phyloP scores from a whole-genome alignment of 495 filamentous ascomycete genomes.

The Geopyxis carbonaria region DNA sequence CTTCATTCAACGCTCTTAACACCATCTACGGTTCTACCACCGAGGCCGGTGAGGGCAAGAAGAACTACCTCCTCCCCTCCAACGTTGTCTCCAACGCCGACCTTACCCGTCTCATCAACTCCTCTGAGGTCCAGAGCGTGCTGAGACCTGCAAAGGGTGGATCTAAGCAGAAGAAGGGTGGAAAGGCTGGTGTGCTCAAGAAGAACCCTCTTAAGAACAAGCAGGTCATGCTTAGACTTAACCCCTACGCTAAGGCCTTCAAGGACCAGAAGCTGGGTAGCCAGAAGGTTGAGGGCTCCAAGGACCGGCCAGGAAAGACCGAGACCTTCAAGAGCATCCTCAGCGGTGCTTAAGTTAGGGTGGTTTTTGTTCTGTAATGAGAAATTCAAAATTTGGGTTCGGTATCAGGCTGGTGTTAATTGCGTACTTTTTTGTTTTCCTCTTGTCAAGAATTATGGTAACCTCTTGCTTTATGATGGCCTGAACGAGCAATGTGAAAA shows the following conservation, averaged over 20 bases:
- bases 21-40: slow-evolving; percentile 86
- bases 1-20: slow-evolving; percentile 90
- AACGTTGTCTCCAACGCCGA: slow-evolving; percentile 81
- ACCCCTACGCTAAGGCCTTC: slow-evolving; percentile 86
- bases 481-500: no score
- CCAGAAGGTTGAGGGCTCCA: slow-evolving; percentile 33
- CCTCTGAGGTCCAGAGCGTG: slow-evolving; percentile 89
- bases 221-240: slow-evolving; percentile 90
- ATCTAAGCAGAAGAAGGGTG: slow-evolving; percentile 66
- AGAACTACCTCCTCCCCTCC: slow-evolving; percentile 89
- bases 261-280: slow-evolving; percentile 63
- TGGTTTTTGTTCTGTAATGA: slow-evolving; percentile 3
- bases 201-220: slow-evolving; percentile 98
- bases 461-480: no score
- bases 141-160: slow-evolving; percentile 77
- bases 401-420: no score
- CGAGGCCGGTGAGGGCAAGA: slow-evolving; percentile 73
- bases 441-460: no score
- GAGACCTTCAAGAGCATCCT: slow-evolving; percentile 23
- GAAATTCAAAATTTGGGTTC: slow-evolving; percentile 5
- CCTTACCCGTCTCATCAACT: slow-evolving; percentile 93
- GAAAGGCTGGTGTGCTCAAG: slow-evolving; percentile 64
- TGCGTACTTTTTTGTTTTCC: no score
- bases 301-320: slow-evolving; percentile 19
- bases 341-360: slow-evolving; percentile 12